Conservation (phyloP, 1,139 yeast genomes). For the Hanseniaspora uvarum region DNA sequence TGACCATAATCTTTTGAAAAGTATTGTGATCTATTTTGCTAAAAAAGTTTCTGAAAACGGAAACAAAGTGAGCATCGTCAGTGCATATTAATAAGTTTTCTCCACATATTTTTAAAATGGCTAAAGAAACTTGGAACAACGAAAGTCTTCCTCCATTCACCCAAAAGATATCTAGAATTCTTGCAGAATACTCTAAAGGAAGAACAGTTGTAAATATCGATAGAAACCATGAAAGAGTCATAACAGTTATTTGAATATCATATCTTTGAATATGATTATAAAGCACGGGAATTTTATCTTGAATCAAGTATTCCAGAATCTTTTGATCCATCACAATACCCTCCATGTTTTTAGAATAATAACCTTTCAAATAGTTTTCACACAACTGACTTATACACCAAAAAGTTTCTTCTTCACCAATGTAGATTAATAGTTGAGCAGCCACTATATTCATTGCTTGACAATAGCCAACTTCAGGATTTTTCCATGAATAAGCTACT, state of each 20-base stretch:
- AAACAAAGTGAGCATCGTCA: slow-evolving; percentile 89
- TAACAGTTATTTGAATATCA: slow-evolving; percentile 90
- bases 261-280: slow-evolving; percentile 70
- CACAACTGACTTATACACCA: slow-evolving; percentile 83
- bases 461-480: slow-evolving; percentile 95
- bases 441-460: slow-evolving; percentile 98
- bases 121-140: slow-evolving; percentile 85
- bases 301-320: slow-evolving; percentile 83
- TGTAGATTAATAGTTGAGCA: slow-evolving; percentile 84
- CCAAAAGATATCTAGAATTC: slow-evolving; percentile 85
- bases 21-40: slow-evolving; percentile 64
- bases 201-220: slow-evolving; percentile 82
- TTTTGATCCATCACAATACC: slow-evolving; percentile 90
- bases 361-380: slow-evolving; percentile 83
- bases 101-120: slow-evolving; percentile 75
- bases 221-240: slow-evolving; percentile 92
- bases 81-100: slow-evolving; percentile 67
- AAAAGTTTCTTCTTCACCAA: slow-evolving; percentile 96
- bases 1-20: slow-evolving; percentile 82
- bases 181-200: slow-evolving; percentile 88
- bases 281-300: slow-evolving; percentile 76
- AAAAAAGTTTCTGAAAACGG: slow-evolving; percentile 74
- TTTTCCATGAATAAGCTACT: slow-evolving; percentile 92
- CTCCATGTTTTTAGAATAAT: slow-evolving; percentile 94
- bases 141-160: slow-evolving; percentile 74